Base-by-base conservation (phyloP, 179 eudicot species). In the Patellifolia procumbens region DNA sequence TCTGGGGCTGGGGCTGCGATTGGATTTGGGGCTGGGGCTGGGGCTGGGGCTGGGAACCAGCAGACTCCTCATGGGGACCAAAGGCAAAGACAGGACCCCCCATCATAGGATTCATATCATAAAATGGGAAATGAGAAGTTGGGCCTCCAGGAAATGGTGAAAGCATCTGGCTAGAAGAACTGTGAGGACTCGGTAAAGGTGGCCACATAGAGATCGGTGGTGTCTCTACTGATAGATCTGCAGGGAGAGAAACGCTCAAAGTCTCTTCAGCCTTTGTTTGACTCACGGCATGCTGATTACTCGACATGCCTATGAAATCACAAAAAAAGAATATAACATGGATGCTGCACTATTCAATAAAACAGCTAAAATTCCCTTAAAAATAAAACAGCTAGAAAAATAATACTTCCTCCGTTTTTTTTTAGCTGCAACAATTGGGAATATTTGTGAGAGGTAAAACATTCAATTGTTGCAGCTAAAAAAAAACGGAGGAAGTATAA, bases 221-320 rank as follows among this genome's bases (percentile, higher is more conserved):
- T 73, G 94, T 93, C 74, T 94, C 99, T 31, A 96, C 92, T 19
- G 98, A 91, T n/a, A 96, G 91, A 86, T 96, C 99, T 28, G 97
- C 99, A 28, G 97, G 97, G 79, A 96, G 96, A 42, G 98, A 86
- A 35, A 96, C 98, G 46, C 83, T 89, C 58, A 91, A 80, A 67
- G 81, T 84, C 78, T 95, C 99, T 72, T 93, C 99, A 26, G 82
- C 82, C 78, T 86, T 89, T 10, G 94, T 84, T 74, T 86, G 92
- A 81, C 78, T 78, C 42, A 60, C 72, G 12, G 86, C 74, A 72
- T 81, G 87, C 76, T 81, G 92, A 84, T 85, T 91, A 68, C 79
- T 81, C 28, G 86, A 73, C 81, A 81, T 61, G 68, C 90, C 99
- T 88, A 75, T n/a, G 78, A 79, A 67, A 75, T 70, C 13, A 34